A percentile compares a stretch with the other conserved stretches of the same genome.
phyloP scores from a whole-genome alignment of 345 rosid genomes.

The Citrus maxima region DNA sequence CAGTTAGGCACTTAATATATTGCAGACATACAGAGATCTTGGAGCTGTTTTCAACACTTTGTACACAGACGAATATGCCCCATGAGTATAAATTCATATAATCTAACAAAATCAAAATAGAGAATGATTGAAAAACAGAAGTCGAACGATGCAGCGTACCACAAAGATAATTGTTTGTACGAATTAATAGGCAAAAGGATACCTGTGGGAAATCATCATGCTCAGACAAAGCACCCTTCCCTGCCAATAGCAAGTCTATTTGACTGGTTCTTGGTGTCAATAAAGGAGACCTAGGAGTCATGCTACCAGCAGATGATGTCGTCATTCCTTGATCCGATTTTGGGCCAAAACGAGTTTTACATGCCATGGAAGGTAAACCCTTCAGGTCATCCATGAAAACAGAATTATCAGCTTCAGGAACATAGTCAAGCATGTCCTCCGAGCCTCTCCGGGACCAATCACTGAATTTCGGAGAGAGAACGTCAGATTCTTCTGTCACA shows the following conservation, averaged over 20 bases:
- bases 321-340: constrained; percentile 99
- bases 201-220: constrained; percentile 91
- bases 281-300: constrained; percentile 97
- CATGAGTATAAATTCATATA: background rate
- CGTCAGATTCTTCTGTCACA: constrained; percentile 85
- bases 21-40: background rate
- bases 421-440: constrained; percentile 98
- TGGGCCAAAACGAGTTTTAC: constrained; percentile 92
- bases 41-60: background rate
- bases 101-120: background rate
- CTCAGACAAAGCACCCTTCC: constrained; percentile 81
- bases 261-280: constrained; percentile 92
- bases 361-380: constrained; percentile 88
- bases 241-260: constrained; percentile 77
- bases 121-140: background rate
- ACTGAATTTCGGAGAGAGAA: constrained; percentile 88
- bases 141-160: background rate
- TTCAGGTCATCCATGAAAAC: constrained; percentile 85
- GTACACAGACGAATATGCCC: background rate
- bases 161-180: background rate
- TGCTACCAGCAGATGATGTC: constrained; percentile 96
- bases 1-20: background rate
- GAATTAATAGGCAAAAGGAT: constrained; percentile 9
- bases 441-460: constrained; percentile 98
- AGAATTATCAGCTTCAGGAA: constrained; percentile 82